phyloP scores from a whole-genome alignment of 2,329 filamentous ascomycete species.

The Penicillium brasilianum region DNA sequence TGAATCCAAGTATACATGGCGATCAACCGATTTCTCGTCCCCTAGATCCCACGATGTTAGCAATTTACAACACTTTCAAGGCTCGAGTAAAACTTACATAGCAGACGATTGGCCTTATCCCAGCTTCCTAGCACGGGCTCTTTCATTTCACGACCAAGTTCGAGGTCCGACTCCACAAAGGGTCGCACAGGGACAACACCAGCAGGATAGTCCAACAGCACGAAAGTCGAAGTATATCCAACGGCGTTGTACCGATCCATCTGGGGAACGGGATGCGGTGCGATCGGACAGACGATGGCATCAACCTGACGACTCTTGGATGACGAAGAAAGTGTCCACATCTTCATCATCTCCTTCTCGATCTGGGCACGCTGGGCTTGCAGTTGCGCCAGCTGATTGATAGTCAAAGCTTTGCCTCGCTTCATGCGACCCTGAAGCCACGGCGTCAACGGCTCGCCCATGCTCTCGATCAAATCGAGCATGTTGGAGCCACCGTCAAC shows the following conservation, averaged over 20 bases:
- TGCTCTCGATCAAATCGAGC: conserved; percentile 62
- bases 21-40: conserved; percentile 57
- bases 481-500: conserved; percentile 62
- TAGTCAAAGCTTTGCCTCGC: conserved; percentile 53
- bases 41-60: conserved; percentile 30
- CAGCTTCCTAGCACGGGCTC: conserved; percentile 55
- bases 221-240: conserved; percentile 66
- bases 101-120: conserved; percentile 64
- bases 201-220: conserved; percentile 66
- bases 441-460: conserved; percentile 62
- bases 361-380: conserved; percentile 59
- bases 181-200: conserved; percentile 61
- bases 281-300: conserved; percentile 67
- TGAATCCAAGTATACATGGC: conserved; percentile 59
- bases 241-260: conserved; percentile 68
- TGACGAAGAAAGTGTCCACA: conserved; percentile 54
- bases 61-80: neutral
- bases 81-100: conserved; percentile 54
- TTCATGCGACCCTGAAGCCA: conserved; percentile 62
- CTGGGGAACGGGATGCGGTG: conserved; percentile 66
- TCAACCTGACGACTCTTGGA: conserved; percentile 51
- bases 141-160: conserved; percentile 52
- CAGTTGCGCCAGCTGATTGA: conserved; percentile 57
- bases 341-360: conserved; percentile 60
- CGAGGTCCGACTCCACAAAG: conserved; percentile 56